Conservation (phyloP, 2,329 filamentous ascomycete species). For the Coleophoma crateriformis region DNA sequence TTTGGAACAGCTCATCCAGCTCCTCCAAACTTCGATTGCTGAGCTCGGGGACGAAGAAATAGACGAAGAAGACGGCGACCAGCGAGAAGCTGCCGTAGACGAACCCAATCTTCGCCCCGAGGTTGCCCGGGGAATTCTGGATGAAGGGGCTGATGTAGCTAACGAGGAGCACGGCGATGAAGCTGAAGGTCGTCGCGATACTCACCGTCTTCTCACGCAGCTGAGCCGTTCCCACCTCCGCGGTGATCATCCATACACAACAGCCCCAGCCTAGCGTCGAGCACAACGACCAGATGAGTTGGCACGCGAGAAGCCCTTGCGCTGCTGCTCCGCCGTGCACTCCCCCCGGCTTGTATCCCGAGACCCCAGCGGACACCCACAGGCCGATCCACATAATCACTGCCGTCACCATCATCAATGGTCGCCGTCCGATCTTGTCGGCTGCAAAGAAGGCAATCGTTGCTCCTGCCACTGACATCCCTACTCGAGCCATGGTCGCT, state of each 20-base stretch:
- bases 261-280: slow-evolving; percentile 11
- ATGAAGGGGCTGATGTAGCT: slow-evolving; percentile 29
- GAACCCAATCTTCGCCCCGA: slow-evolving; percentile 33
- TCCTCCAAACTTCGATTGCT: background rate
- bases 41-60: slow-evolving; percentile 29
- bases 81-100: slow-evolving; percentile 29
- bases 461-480: background rate
- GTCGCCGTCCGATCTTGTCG: background rate
- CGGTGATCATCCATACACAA: slow-evolving; percentile 13
- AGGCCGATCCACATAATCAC: background rate
- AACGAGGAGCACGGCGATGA: slow-evolving; percentile 18
- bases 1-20: background rate
- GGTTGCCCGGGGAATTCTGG: slow-evolving; percentile 22
- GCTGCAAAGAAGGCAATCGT: background rate
- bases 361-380: background rate
- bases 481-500: background rate
- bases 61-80: slow-evolving; percentile 26
- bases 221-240: slow-evolving; percentile 10
- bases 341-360: background rate
- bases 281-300: background rate
- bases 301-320: background rate
- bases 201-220: slow-evolving; percentile 9
- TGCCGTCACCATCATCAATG: background rate
- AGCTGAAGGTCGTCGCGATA: slow-evolving; percentile 5
- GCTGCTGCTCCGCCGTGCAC: background rate